A percentile compares a stretch with the other conserved stretches of the same genome.
Evolutionary conservation across 2,329 filamentous ascomycete genomes (phyloP).

Genomic region (Cryoendolithus antarcticus): DNA sequence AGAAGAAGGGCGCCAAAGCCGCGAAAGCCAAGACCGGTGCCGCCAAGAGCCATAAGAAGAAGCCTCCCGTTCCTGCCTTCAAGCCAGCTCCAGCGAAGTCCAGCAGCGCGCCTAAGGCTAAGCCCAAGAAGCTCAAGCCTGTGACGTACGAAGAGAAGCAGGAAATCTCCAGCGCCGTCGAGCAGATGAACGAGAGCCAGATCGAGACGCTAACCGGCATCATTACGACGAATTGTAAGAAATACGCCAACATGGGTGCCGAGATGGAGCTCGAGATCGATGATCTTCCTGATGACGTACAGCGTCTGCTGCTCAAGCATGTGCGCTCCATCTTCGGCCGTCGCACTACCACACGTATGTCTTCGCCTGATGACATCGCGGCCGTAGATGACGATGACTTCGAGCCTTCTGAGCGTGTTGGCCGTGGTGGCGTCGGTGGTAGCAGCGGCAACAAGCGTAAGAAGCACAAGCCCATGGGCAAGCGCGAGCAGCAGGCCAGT

Average conservation of each 20-base stretch:
- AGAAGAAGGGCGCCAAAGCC: constrained; percentile 36
- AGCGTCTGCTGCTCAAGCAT: constrained; percentile 44
- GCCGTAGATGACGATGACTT: constrained; percentile 36
- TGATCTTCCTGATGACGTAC: constrained; percentile 41
- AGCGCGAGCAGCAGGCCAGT: constrained; percentile 55
- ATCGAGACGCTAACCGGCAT: constrained; percentile 74
- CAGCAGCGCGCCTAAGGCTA: constrained; percentile 23
- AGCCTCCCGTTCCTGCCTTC: constrained; percentile 8
- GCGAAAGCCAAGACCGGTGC: constrained; percentile 11
- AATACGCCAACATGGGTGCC: constrained; percentile 48
- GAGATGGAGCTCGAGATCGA: constrained; percentile 56
- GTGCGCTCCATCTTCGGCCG: constrained; percentile 33
- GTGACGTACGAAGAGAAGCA: constrained; percentile 76
- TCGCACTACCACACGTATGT: constrained; percentile 9
- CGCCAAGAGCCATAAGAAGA: constrained; percentile 2
- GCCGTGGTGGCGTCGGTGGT: constrained; percentile 18
- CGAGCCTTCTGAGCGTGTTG: constrained; percentile 24
- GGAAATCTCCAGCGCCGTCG: constrained; percentile 51
- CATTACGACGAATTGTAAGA: constrained; percentile 71
- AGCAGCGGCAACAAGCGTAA: constrained; percentile 42
- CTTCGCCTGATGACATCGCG: constrained; percentile 24
- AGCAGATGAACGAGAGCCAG: constrained; percentile 62
- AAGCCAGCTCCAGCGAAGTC: constrained; percentile 5
- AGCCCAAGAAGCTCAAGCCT: constrained; percentile 50
- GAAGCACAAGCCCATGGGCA: constrained; percentile 70